Conservation (phyloP, 352 stramenopile genomes). For the Globisporangium polare region DNA sequence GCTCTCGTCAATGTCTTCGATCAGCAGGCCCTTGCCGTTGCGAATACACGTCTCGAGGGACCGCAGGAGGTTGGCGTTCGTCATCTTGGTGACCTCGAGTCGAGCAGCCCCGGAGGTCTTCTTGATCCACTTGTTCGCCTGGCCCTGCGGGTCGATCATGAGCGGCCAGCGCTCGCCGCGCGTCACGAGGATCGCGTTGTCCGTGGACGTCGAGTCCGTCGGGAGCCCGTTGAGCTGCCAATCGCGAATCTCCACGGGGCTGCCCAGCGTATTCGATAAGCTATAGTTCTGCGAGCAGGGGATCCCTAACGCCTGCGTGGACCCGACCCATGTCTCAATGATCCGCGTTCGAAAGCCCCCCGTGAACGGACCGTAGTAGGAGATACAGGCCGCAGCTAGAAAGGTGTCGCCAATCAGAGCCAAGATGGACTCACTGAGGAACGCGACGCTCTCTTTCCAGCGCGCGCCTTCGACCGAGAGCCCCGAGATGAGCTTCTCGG, state of each 20-base stretch:
- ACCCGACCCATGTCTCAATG: conserved; percentile 64
- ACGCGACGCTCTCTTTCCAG: conserved; percentile 89
- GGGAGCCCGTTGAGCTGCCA: conserved; percentile 92
- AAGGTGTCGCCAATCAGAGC: conserved; percentile 91
- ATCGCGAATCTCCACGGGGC: conserved; percentile 89
- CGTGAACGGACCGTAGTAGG: conserved; percentile 94
- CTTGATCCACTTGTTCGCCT: conserved; percentile 95
- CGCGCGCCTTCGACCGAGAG: conserved; percentile 88
- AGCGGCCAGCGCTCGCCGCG: conserved; percentile 90
- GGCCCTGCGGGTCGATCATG: conserved; percentile 93
- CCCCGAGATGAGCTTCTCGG: conserved; percentile 90
- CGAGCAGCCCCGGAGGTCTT: conserved; percentile 61
- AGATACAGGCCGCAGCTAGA: conserved; percentile 89
- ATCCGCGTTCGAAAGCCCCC: conserved; percentile 80
- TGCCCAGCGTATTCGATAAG: conserved; percentile 76
- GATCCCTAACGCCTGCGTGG: conserved; percentile 61
- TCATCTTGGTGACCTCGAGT: conserved; percentile 89
- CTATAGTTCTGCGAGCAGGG: conserved; percentile 74
- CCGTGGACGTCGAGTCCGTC: conserved; percentile 89
- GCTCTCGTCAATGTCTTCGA: conserved; percentile 92
- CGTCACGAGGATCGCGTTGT: conserved; percentile 92
- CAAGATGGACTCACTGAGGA: conserved; percentile 72
- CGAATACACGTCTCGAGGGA: conserved; percentile 91
- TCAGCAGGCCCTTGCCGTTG: conserved; percentile 86
- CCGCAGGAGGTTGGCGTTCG: conserved; percentile 86